Percentiles rank a stretch among this genome's conserved stretches.
Evolutionary conservation across 768 basidiomycete species (phyloP).

Genomic region (Ephemerocybe angulata): DNA sequence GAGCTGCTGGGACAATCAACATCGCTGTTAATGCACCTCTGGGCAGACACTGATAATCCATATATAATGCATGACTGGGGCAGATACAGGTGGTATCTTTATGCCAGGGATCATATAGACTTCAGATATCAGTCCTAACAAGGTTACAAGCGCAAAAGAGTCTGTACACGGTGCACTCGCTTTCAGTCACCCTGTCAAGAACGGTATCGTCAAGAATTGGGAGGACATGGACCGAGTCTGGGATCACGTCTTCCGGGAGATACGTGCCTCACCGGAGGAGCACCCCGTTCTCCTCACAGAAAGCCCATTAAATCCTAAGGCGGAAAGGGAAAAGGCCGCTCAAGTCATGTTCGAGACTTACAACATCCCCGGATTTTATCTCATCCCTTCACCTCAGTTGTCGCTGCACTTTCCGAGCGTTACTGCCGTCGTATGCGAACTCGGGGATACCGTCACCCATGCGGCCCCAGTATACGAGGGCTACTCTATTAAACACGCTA

Average conservation of each 20-base stretch:
- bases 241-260: slow-evolving; percentile 96
- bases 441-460: slow-evolving; percentile 94
- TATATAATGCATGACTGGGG: too few relatives aligned
- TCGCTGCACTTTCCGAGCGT: too few relatives aligned
- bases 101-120: too few relatives aligned
- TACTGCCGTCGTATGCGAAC: slow-evolving; percentile 92
- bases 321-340: slow-evolving; percentile 91
- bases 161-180: too few relatives aligned
- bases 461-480: slow-evolving; percentile 96
- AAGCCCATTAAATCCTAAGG: slow-evolving; percentile 90
- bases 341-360: slow-evolving; percentile 98
- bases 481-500: slow-evolving; percentile 90
- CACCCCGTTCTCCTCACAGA: slow-evolving; percentile 91
- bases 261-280: slow-evolving; percentile 90
- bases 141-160: too few relatives aligned
- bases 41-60: too few relatives aligned
- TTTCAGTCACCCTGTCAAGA: slow-evolving; percentile 89
- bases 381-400: slow-evolving; percentile 89
- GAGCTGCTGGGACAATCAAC: too few relatives aligned
- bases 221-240: slow-evolving; percentile 99
- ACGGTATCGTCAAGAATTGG: slow-evolving; percentile 97
- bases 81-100: too few relatives aligned
- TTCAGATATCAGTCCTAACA: too few relatives aligned
- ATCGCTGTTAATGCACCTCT: too few relatives aligned
- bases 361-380: slow-evolving; percentile 91